A percentile compares a stretch with the other conserved stretches of the same genome.
Conservation (phyloP, 306 rosid genomes). For the Rubus idaeus region DNA sequence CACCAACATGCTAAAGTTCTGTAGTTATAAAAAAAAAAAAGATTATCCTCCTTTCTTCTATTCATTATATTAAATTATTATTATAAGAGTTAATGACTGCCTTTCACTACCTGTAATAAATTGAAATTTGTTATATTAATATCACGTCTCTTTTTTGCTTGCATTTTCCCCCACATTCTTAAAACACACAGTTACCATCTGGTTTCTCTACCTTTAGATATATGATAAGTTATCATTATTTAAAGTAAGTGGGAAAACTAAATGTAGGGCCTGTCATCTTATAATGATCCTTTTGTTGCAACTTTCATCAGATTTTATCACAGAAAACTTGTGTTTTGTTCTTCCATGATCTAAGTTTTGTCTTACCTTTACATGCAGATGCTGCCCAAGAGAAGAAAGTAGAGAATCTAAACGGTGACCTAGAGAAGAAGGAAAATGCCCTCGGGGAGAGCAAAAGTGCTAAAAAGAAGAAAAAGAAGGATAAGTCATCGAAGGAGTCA, state of each 20-base stretch:
- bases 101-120: background rate
- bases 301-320: conserved; percentile 1
- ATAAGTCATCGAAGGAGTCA: conserved; percentile 57
- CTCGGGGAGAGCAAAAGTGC: conserved; percentile 58
- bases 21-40: background rate
- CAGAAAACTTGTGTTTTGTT: background rate
- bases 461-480: conserved; percentile 81
- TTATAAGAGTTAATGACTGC: background rate
- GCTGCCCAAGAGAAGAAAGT: conserved; percentile 38
- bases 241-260: background rate
- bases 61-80: too few relatives aligned
- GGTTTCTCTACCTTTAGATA: background rate
- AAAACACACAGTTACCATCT: background rate
- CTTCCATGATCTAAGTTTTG: background rate
- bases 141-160: background rate
- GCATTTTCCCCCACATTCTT: background rate
- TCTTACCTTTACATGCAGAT: conserved; percentile 18
- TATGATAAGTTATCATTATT: background rate
- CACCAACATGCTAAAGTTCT: background rate
- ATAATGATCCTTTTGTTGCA: background rate
- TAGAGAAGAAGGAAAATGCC: conserved; percentile 53
- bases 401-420: conserved; percentile 37
- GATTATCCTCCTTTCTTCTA: background rate
- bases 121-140: background rate
- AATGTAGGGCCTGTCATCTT: background rate